Percentiles rank a stretch among this genome's conserved stretches.
phyloP scores from a whole-genome alignment of 106 monocot genomes.

The Platanthera zijinensis region DNA sequence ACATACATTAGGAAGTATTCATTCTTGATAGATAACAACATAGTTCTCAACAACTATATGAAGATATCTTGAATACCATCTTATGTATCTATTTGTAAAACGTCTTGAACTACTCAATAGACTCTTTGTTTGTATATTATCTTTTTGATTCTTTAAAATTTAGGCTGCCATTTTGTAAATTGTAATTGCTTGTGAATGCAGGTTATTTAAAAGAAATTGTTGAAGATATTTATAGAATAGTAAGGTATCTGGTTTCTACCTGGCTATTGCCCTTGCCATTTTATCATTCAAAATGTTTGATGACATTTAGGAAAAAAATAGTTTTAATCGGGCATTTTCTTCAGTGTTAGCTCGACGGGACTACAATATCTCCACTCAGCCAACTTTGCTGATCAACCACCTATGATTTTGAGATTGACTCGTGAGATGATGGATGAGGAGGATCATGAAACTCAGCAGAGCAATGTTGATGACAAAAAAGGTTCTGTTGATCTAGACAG shows the following conservation, averaged over 20 bases:
- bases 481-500: conserved; percentile 35
- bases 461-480: conserved; percentile 41
- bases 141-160: neutral
- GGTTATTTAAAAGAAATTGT: conserved; percentile 73
- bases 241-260: conserved; percentile 45
- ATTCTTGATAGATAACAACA: too few species aligned
- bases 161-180: neutral
- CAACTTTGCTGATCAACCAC: conserved; percentile 30
- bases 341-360: conserved; percentile 64
- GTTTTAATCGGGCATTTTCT: conserved; percentile 7
- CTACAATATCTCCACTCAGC: conserved; percentile 44
- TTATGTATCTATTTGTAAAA: too few species aligned
- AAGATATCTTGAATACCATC: too few species aligned
- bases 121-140: neutral
- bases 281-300: neutral
- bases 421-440: conserved; percentile 91
- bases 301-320: neutral
- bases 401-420: conserved; percentile 54
- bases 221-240: conserved; percentile 58
- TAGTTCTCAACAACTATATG: too few species aligned
- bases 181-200: conserved; percentile 21
- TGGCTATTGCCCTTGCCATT: neutral
- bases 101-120: neutral
- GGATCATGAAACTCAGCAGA: conserved; percentile 25
- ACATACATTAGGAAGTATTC: too few species aligned